phyloP scores from a whole-genome alignment of 2,329 filamentous ascomycete genomes.

The Chrysoporthe puriensis region DNA sequence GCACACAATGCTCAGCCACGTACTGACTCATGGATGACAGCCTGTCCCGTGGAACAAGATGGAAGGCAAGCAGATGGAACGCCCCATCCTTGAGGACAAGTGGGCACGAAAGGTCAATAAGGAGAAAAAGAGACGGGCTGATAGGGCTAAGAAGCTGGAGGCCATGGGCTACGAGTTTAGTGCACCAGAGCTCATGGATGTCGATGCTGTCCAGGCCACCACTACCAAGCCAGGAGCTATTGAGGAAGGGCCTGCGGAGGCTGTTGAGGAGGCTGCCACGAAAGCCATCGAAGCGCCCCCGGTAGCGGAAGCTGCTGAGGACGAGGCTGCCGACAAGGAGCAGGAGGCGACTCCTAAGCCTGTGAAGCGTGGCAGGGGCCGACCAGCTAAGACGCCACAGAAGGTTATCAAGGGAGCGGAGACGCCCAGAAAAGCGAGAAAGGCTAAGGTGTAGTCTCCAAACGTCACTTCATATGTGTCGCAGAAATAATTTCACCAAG shows the following conservation, averaged over 20 bases:
- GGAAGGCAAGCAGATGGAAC: constrained; percentile 73
- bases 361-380: constrained; percentile 31
- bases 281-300: constrained; percentile 36
- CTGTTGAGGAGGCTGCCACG: constrained; percentile 41
- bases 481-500: neutral
- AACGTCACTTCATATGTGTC: constrained; percentile 14
- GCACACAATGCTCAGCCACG: neutral
- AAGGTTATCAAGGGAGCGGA: constrained; percentile 38
- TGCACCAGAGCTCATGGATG: constrained; percentile 69
- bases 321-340: constrained; percentile 35
- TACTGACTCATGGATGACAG: constrained; percentile 11
- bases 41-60: constrained; percentile 85
- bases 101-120: constrained; percentile 78
- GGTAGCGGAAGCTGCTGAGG: constrained; percentile 42
- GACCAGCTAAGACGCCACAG: constrained; percentile 24
- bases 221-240: constrained; percentile 37
- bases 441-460: constrained; percentile 35
- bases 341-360: constrained; percentile 32
- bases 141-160: constrained; percentile 75
- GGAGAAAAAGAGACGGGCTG: constrained; percentile 71
- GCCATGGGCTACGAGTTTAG: constrained; percentile 83
- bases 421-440: constrained; percentile 39
- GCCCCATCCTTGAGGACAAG: constrained; percentile 71
- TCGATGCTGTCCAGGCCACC: constrained; percentile 39
- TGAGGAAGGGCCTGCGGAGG: constrained; percentile 40